Conservation (phyloP, 441 rosid species). For the Dalechampia spathulata region DNA sequence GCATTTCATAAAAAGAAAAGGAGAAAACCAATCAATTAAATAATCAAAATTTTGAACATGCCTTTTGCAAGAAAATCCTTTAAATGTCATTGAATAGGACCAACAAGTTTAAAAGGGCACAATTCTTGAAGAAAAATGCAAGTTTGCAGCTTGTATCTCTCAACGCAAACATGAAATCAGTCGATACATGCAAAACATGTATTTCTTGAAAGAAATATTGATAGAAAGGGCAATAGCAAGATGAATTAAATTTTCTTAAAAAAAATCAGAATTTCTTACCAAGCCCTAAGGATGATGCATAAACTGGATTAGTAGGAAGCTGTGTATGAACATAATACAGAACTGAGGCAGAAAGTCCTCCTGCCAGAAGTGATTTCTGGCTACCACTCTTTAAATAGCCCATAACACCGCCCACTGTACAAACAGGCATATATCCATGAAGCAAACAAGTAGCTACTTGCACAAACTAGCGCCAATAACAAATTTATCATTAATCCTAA, state of each 20-base stretch:
- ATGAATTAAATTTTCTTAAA: not conserved
- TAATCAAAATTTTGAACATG: no score
- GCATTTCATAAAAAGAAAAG: no score
- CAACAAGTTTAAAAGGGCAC: no score
- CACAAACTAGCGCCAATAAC: not conserved
- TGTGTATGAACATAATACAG: constrained; percentile 57
- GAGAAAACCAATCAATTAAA: no score
- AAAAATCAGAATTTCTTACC: constrained; percentile 37
- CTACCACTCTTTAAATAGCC: constrained; percentile 83
- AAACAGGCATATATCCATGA: not conserved
- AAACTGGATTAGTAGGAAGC: constrained; percentile 62
- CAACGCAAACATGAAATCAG: not conserved
- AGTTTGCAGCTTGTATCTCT: not conserved
- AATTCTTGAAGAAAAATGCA: no score
- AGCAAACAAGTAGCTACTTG: not conserved
- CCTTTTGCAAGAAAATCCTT: no score
- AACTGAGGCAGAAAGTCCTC: constrained; percentile 62
- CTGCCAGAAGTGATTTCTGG: constrained; percentile 75
- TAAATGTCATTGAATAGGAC: no score
- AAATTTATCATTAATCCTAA: not conserved
- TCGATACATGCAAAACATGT: no score
- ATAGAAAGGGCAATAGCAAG: not conserved
- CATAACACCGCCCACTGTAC: constrained; percentile 74
- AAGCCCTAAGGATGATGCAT: constrained; percentile 72
- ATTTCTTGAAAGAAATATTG: no score